These are phyloP conservation scores for Sonneratia caseolaris DNA, from an alignment of 345 rosid genomes.

Conservation along the genomic window DNA sequence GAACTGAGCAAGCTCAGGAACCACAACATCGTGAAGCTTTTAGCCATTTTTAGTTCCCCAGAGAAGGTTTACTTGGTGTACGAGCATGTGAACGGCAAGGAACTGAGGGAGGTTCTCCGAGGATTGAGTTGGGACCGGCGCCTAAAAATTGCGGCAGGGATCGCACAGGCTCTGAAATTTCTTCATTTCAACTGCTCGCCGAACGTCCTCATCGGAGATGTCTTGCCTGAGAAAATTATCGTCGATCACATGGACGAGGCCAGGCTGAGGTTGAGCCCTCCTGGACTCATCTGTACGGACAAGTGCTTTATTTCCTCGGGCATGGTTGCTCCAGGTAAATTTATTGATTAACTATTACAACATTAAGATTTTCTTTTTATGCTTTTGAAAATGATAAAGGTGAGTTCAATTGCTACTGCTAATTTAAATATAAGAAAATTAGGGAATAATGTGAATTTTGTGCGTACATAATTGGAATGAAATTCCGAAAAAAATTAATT, in stretches of 20 bases:
- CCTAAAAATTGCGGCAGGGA: slow-evolving; percentile 43
- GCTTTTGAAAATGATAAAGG: neutral
- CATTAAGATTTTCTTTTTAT: neutral
- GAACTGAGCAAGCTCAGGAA: slow-evolving; percentile 38
- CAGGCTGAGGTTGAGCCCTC: slow-evolving; percentile 32
- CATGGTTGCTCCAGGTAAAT: slow-evolving; percentile 57
- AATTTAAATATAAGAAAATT: too few relatives aligned
- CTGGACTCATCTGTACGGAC: slow-evolving; percentile 20
- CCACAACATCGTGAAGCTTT: slow-evolving; percentile 46
- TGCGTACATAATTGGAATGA: neutral
- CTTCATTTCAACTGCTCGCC: slow-evolving; percentile 41
- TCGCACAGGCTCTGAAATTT: slow-evolving; percentile 51
- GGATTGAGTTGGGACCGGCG: slow-evolving; percentile 57
- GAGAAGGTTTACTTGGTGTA: slow-evolving; percentile 40
- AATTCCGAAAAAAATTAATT: neutral
- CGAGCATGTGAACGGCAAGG: slow-evolving; percentile 46
- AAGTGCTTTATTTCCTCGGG: slow-evolving; percentile 32
- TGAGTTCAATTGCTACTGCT: too few relatives aligned
- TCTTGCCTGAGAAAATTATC: slow-evolving; percentile 50
- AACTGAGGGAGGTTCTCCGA: slow-evolving; percentile 31
- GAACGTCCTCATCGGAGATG: slow-evolving; percentile 21
- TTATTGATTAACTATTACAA: neutral
- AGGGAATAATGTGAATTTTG: neutral
- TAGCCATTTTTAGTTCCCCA: slow-evolving; percentile 45
- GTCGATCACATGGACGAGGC: slow-evolving; percentile 45